These are phyloP conservation scores for Dalbergia cochinchinensis DNA, from an alignment of 306 rosid genomes.

Conservation along the genomic window DNA sequence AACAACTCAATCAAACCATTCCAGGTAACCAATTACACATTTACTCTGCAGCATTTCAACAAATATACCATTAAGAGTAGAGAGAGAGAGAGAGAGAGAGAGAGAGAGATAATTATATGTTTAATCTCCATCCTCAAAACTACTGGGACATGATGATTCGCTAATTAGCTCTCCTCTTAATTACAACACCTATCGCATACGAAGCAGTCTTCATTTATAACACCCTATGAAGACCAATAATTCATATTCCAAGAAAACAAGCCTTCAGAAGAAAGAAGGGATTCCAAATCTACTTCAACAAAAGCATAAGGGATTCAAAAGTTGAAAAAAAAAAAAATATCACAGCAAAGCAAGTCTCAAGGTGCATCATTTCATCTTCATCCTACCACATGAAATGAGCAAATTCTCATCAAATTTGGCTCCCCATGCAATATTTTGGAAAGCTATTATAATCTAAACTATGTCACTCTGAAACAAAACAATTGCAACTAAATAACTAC, in stretches of 20 bases:
- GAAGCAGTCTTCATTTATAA: not conserved
- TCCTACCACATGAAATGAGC: slow-evolving; percentile 2
- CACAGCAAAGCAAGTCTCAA: not conserved
- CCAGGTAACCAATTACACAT: not conserved
- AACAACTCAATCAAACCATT: not conserved
- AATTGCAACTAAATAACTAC: not conserved
- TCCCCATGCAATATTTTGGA: not conserved
- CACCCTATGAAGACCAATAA: not conserved
- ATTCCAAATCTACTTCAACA: not conserved
- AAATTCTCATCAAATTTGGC: not conserved
- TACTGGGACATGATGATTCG: not conserved
- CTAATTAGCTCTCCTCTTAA: slow-evolving; percentile 1
- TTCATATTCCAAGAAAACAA: not conserved
- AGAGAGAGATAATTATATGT: not conserved
- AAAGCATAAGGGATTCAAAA: not conserved
- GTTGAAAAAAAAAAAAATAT: not conserved
- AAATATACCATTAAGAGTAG: not conserved
- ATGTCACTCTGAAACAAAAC: not conserved
- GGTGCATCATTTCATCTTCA: not conserved
- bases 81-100: not conserved
- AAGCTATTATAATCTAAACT: slow-evolving; percentile 3
- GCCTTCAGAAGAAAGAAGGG: not conserved
- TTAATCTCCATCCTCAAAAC: not conserved
- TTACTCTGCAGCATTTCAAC: not conserved
- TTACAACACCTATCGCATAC: not conserved